Evolutionary conservation across 176 grass and related monocot genomes (phyloP).

Genomic region (Avena eriantha): DNA sequence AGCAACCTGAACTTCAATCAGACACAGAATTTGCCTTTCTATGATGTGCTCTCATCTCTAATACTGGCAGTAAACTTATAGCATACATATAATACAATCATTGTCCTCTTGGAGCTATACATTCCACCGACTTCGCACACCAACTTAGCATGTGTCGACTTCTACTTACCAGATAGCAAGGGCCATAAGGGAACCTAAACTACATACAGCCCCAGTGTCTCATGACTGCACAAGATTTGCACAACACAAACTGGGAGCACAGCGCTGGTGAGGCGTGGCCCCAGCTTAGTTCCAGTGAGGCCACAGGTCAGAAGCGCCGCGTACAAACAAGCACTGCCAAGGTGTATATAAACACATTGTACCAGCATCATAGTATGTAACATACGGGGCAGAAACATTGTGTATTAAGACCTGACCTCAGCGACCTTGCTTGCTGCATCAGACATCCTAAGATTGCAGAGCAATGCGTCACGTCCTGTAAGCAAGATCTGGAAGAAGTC

Average conservation of each 20-base stretch:
- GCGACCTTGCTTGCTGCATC: constrained; percentile 49
- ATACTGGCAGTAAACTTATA: not conserved
- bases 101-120: not conserved
- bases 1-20: not conserved
- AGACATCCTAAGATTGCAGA: constrained; percentile 79
- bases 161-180: not conserved
- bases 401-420: constrained; percentile 36
- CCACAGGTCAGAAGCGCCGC: constrained; percentile 33
- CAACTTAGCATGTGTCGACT: constrained; percentile 1
- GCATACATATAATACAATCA: constrained; percentile 17
- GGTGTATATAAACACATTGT: not conserved
- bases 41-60: not conserved
- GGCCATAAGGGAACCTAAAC: not conserved
- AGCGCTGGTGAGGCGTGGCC: constrained; percentile 19
- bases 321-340: not conserved
- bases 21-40: not conserved
- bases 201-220: not conserved
- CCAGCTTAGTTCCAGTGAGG: constrained; percentile 14
- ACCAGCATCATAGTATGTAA: not conserved
- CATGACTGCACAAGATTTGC: not conserved
- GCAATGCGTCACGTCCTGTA: constrained; percentile 76
- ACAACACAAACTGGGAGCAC: constrained; percentile 16
- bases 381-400: not conserved
- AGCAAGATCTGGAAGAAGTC: constrained; percentile 88
- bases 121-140: not conserved